Evolutionary conservation across 306 rosid genomes (phyloP).

Genomic region (Malus sylvestris): DNA sequence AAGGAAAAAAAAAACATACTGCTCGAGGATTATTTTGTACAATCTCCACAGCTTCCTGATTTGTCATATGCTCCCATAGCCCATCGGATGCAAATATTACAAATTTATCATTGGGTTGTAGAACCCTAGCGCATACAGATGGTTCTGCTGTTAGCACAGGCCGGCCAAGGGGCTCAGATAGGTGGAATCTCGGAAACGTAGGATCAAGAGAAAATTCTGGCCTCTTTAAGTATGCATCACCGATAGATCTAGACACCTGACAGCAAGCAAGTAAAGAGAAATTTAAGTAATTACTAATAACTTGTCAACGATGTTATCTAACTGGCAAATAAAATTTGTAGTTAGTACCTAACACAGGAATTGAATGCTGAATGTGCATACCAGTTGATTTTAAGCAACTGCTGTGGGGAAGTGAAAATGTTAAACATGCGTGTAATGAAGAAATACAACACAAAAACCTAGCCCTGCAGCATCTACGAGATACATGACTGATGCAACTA

Average conservation of each 20-base stretch:
- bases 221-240: conserved; percentile 82
- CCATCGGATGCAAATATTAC: conserved; percentile 89
- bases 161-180: conserved; percentile 57
- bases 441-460: no score
- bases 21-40: conserved; percentile 55
- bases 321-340: no score
- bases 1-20: conserved; percentile 33
- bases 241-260: conserved; percentile 90
- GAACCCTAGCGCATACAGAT: conserved; percentile 48
- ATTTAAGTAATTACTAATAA: background rate
- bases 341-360: background rate
- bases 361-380: background rate
- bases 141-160: conserved; percentile 87
- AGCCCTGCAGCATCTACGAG: background rate
- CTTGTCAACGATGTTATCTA: background rate
- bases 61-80: conserved; percentile 82
- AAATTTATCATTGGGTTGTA: conserved; percentile 61
- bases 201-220: conserved; percentile 81
- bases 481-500: conserved; percentile 2
- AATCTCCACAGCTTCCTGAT: conserved; percentile 71
- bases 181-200: conserved; percentile 67
- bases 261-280: conserved; percentile 5
- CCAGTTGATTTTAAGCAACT: background rate
- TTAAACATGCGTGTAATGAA: no score
- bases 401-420: background rate